phyloP scores from a whole-genome alignment of 352 stramenopile genomes.

The Vaucheria bursata region DNA sequence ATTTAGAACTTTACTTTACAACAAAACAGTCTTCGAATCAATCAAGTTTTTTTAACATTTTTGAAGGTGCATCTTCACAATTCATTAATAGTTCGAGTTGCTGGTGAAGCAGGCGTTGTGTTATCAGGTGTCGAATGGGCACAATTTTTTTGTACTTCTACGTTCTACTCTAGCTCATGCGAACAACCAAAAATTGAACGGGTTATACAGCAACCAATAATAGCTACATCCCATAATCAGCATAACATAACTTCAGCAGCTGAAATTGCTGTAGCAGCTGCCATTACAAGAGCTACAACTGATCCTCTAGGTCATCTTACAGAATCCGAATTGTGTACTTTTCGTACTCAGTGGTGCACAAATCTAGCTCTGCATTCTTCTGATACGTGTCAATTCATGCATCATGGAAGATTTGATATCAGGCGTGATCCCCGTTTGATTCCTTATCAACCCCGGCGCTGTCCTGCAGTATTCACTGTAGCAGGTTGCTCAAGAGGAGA shows the following conservation, averaged over 20 bases:
- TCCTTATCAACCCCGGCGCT: slow-evolving; percentile 23
- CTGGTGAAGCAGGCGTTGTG: slow-evolving; percentile 4
- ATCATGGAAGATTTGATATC: background rate
- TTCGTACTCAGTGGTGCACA: slow-evolving; percentile 17
- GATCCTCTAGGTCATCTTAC: slow-evolving; percentile 33
- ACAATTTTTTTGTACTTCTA: slow-evolving; percentile 24
- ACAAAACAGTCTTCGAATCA: too few relatives aligned
- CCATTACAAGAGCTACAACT: slow-evolving; percentile 2
- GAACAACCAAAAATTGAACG: background rate
- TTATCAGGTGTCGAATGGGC: slow-evolving; percentile 24
- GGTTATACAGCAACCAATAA: background rate
- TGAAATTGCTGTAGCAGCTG: slow-evolving; percentile 1
- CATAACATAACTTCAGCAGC: background rate
- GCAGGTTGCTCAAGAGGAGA: background rate
- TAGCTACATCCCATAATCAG: background rate
- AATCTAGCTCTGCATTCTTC: background rate
- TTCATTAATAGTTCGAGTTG: background rate
- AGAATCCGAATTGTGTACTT: slow-evolving; percentile 27
- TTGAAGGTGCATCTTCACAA: slow-evolving; percentile 11
- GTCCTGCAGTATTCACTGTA: background rate
- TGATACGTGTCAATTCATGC: background rate
- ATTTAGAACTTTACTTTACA: too few relatives aligned
- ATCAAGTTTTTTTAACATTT: too few relatives aligned
- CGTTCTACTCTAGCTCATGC: too few relatives aligned
- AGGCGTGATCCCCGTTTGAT: slow-evolving; percentile 29